A percentile compares a stretch with the other conserved stretches of the same genome.
Evolutionary conservation across 1,139 yeast species (phyloP).

Genomic region (Candida tropicalis): DNA sequence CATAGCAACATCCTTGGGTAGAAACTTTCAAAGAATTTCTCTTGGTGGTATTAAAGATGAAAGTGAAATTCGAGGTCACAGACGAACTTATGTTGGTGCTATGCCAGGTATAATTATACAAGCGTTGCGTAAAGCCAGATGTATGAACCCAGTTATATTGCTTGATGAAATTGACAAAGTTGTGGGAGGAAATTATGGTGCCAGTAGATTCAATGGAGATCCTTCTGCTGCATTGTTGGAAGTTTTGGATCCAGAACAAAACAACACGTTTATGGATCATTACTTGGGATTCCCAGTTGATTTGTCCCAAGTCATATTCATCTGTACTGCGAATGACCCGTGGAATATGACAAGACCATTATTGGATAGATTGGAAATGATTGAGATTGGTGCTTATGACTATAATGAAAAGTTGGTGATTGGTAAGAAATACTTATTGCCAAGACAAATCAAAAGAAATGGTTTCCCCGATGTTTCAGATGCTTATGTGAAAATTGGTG

Average conservation of each 20-base stretch:
- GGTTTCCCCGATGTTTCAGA: slow-evolving; percentile 53
- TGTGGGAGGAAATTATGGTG: slow-evolving; percentile 56
- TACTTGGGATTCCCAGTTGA: slow-evolving; percentile 89
- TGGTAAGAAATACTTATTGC: slow-evolving; percentile 70
- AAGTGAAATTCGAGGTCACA: slow-evolving; percentile 88
- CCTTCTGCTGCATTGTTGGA: slow-evolving; percentile 91
- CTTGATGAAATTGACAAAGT: slow-evolving; percentile 91
- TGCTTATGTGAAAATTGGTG: slow-evolving; percentile 39
- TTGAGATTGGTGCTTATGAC: slow-evolving; percentile 80
- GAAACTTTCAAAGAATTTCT: slow-evolving; percentile 81
- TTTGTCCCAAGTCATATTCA: slow-evolving; percentile 77
- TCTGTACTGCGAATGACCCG: slow-evolving; percentile 90
- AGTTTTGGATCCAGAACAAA: slow-evolving; percentile 91
- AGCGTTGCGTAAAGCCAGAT: slow-evolving; percentile 74
- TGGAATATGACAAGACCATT: slow-evolving; percentile 77
- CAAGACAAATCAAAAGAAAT: slow-evolving; percentile 75
- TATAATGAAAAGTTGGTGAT: slow-evolving; percentile 77
- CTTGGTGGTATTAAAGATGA: slow-evolving; percentile 91
- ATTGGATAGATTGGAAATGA: slow-evolving; percentile 84
- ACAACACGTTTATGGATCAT: slow-evolving; percentile 76
- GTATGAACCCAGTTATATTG: slow-evolving; percentile 87
- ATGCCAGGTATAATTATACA: slow-evolving; percentile 88
- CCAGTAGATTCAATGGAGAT: slow-evolving; percentile 69
- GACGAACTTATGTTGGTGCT: slow-evolving; percentile 92
- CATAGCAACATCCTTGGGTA: slow-evolving; percentile 76